phyloP scores from a whole-genome alignment of 257 asterid species.

The Ballota nigra region DNA sequence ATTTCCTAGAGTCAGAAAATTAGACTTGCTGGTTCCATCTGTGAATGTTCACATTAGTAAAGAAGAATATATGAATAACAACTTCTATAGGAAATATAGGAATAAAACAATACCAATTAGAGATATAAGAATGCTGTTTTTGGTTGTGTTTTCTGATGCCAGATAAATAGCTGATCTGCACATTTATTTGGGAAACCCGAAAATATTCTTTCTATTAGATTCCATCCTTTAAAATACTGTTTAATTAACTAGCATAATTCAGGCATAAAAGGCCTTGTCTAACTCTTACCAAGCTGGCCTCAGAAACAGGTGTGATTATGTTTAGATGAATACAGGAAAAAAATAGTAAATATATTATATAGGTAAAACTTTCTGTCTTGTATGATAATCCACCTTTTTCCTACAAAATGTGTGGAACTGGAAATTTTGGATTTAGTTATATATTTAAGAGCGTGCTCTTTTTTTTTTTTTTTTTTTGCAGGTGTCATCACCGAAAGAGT shows the following conservation, averaged over 20 bases:
- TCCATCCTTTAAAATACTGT: background rate
- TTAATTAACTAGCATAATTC: background rate
- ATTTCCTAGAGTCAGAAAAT: background rate
- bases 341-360: background rate
- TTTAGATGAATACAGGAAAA: background rate
- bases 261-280: background rate
- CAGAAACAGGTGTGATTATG: slow-evolving; percentile 2
- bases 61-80: background rate
- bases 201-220: background rate
- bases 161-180: background rate
- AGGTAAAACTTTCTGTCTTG: slow-evolving; percentile 10
- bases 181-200: background rate
- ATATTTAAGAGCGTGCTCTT: slow-evolving; percentile 12
- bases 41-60: background rate
- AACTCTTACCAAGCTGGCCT: background rate
- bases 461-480: slow-evolving; percentile 35
- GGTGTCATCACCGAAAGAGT: slow-evolving; percentile 79
- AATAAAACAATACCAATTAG: background rate
- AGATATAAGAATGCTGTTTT: background rate
- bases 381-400: background rate
- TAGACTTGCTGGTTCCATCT: background rate
- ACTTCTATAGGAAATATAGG: background rate
- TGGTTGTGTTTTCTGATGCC: background rate
- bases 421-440: background rate
- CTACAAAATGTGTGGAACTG: background rate